Conservation (phyloP, 2,329 filamentous ascomycete genomes). For the Colletotrichum navitas region DNA sequence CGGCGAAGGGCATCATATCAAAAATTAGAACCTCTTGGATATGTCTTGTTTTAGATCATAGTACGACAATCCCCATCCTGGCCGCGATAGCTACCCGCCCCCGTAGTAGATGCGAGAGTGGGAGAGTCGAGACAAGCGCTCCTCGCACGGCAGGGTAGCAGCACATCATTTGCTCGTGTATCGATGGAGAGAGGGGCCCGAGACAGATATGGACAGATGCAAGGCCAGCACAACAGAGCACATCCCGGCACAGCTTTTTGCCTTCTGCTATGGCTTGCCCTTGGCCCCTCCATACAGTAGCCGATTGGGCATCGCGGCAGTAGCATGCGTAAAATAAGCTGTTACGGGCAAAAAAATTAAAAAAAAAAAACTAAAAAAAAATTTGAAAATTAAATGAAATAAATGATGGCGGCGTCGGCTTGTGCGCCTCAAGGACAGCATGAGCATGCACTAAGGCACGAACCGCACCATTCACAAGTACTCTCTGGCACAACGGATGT, state of each 20-base stretch:
- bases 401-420: neutral
- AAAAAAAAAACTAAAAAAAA: too few relatives aligned
- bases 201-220: neutral
- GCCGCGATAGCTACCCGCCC: neutral
- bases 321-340: constrained; percentile 22
- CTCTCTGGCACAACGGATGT: neutral
- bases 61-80: constrained; percentile 7
- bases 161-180: constrained; percentile 26
- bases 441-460: constrained; percentile 14
- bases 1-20: constrained; percentile 1
- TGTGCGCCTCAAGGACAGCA: constrained; percentile 11
- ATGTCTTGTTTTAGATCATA: constrained; percentile 28
- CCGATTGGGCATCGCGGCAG: neutral
- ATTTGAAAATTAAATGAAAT: too few relatives aligned
- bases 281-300: neutral
- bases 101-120: neutral
- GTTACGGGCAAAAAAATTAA: neutral
- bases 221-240: constrained; percentile 11
- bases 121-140: constrained; percentile 9
- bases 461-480: constrained; percentile 24
- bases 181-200: neutral
- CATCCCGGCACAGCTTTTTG: constrained; percentile 1
- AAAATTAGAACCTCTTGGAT: constrained; percentile 37
- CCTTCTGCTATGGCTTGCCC: constrained; percentile 8
- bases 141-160: constrained; percentile 11